These are phyloP conservation scores for Globisporangium ultimum DNA, from an alignment of 352 stramenopile species.

Conservation along the genomic window DNA sequence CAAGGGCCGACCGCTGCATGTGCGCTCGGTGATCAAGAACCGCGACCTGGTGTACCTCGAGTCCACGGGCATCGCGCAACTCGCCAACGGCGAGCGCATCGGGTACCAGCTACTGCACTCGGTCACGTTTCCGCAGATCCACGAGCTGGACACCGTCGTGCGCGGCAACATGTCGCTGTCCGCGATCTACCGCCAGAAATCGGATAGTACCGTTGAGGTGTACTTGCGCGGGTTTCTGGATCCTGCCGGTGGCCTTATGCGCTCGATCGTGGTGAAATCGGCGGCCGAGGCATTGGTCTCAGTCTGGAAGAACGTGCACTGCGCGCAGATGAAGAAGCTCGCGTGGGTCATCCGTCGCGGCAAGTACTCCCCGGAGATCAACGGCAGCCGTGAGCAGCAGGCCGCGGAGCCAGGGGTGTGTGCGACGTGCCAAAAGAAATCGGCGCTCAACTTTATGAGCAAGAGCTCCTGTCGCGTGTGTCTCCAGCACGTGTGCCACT, in stretches of 20 bases:
- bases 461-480: conserved; percentile 29
- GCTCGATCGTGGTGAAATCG: conserved; percentile 30
- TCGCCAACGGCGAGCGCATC: conserved; percentile 12
- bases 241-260: conserved; percentile 27
- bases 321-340: conserved; percentile 15
- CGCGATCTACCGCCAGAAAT: conserved; percentile 46
- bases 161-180: conserved; percentile 53
- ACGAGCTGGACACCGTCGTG: conserved; percentile 26
- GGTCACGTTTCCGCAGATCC: conserved; percentile 47
- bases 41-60: conserved; percentile 67
- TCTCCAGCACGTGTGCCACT: conserved; percentile 27
- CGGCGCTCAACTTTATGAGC: conserved; percentile 19
- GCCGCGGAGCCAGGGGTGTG: conserved; percentile 5
- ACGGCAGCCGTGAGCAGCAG: conserved; percentile 1
- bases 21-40: conserved; percentile 50
- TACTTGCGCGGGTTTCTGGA: conserved; percentile 43
- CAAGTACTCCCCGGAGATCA: not conserved
- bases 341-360: conserved; percentile 18
- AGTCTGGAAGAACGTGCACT: conserved; percentile 7
- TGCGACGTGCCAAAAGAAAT: conserved; percentile 26
- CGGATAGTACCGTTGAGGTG: conserved; percentile 37
- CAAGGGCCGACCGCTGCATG: conserved; percentile 33
- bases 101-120: conserved; percentile 34
- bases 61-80: conserved; percentile 35
- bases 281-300: conserved; percentile 30